Percentiles rank a stretch among this genome's conserved stretches.
These are phyloP conservation scores for Phlebopus sp. DNA, from an alignment of 1,284 basidiomycete genomes.

Conservation along the genomic window DNA sequence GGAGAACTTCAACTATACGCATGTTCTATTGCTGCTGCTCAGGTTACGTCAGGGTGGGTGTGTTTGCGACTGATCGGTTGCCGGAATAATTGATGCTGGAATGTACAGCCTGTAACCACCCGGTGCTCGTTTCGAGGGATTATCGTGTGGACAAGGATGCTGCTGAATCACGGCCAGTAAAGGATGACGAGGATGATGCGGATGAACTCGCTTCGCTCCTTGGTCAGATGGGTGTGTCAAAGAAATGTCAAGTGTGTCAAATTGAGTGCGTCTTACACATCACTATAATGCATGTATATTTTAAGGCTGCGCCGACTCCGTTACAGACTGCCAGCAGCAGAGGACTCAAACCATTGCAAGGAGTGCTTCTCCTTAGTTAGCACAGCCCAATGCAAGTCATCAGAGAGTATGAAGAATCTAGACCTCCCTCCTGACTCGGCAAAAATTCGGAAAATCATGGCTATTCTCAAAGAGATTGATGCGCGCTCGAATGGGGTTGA, in stretches of 20 bases:
- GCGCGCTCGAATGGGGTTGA: conserved; percentile 60
- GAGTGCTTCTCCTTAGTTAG: conserved; percentile 56
- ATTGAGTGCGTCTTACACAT: conserved; percentile 48
- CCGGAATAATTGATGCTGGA: conserved; percentile 1
- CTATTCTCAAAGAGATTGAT: conserved; percentile 69
- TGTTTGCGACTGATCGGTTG: neutral
- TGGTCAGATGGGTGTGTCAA: conserved; percentile 63
- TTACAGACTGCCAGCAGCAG: conserved; percentile 38
- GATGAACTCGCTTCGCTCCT: conserved; percentile 76
- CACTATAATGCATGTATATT: neutral
- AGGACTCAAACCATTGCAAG: conserved; percentile 50
- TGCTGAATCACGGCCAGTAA: conserved; percentile 48
- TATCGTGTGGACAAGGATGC: conserved; percentile 72
- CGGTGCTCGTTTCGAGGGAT: conserved; percentile 74
- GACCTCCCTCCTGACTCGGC: conserved; percentile 66
- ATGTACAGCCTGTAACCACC: conserved; percentile 83
- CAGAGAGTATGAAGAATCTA: conserved; percentile 15
- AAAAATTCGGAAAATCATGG: conserved; percentile 85
- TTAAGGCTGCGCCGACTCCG: conserved; percentile 6
- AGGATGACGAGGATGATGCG: conserved; percentile 50
- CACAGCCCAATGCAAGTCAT: conserved; percentile 35
- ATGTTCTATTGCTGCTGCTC: conserved; percentile 81
- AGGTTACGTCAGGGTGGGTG: conserved; percentile 81
- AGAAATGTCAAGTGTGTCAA: conserved; percentile 77
- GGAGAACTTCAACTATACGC: conserved; percentile 71